Base-by-base conservation (phyloP, 2,329 filamentous ascomycete genomes). In the Diaporthe aspalathi region DNA sequence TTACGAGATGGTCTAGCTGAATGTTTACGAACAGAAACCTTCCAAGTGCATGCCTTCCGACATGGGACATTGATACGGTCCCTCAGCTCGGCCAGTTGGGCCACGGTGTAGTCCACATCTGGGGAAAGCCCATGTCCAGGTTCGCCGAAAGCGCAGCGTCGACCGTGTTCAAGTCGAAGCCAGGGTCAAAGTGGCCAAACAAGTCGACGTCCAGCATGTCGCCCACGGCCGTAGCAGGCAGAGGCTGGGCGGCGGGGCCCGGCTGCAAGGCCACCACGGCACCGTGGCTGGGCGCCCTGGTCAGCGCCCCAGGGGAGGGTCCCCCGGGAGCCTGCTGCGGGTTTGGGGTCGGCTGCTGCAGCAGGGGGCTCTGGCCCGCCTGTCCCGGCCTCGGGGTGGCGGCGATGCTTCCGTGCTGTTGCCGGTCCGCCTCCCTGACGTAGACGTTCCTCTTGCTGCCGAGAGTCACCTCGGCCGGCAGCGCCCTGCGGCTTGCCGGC, bases 71-170 rank as follows among this genome's bases (percentile, higher is more conserved):
- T n/a, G n/a, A n/a, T n/a, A n/a, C n/a, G n/a, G 35, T 38, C 4
- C 20, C 45, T 65, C 45, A 65, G 20, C 60, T 65, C 6, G 60
- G 60, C 60, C 60, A 65, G 2, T 68, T 70, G 11, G 65, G 72
- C 75, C 76, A 78, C 1, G 76, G 72, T 3, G 65, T 65, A 11
- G 74, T 72, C 86, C 86, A 89, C 52, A 87, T 87, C 1, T 86
- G 83, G 0, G 86, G 87, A 16, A 86, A 78, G 0, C 84, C 85
- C 65, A 89, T 86, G 57, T 89, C 87, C 3, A 89, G 78, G 67
- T 88, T 88, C 0, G 86, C 85, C 70, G 88, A 86, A 0, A 89
- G 77, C 0, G 84, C 86, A 22, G 87, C 86, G 73, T 89, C 87
- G 29, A 88, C 84, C 0, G 86, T 86, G 29, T 82, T 83, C 1